A percentile compares a stretch with the other conserved stretches of the same genome.
Evolutionary conservation across 768 basidiomycete genomes (phyloP).

Genomic region (Lentinula aciculospora): DNA sequence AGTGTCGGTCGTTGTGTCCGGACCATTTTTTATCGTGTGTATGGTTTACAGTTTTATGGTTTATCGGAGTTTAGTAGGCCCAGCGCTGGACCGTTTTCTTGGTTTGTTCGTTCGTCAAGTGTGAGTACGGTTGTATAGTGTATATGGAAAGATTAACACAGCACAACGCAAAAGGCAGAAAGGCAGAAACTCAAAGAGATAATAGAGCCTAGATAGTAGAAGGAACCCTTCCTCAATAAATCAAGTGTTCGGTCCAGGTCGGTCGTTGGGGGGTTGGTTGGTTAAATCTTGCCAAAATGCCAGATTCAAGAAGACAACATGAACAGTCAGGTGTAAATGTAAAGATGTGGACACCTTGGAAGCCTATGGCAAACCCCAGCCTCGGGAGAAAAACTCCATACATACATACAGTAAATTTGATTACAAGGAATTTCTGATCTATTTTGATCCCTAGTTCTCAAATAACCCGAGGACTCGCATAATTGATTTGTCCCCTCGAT

Average conservation of each 20-base stretch:
- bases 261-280: too few relatives aligned
- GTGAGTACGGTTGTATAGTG: too few relatives aligned
- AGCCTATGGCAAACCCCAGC: not conserved
- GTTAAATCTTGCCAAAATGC: not conserved
- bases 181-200: not conserved
- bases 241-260: too few relatives aligned
- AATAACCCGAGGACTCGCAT: not conserved
- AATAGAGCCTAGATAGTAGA: too few relatives aligned
- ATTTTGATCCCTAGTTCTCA: not conserved
- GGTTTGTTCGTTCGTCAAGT: not conserved
- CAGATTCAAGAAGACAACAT: not conserved
- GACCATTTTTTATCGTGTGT: slow-evolving; percentile 8
- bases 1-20: slow-evolving; percentile 72
- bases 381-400: not conserved
- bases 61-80: not conserved
- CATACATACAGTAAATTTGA: not conserved
- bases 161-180: not conserved
- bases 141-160: too few relatives aligned
- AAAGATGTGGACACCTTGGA: not conserved
- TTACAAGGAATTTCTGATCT: not conserved
- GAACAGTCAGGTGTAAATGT: not conserved
- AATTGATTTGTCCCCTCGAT: not conserved
- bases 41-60: too few relatives aligned
- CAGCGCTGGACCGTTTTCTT: not conserved
- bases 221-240: too few relatives aligned